Conservation (phyloP, 225 moss, liverwort and hornwort species). For the Thuidium tamariscinum region DNA sequence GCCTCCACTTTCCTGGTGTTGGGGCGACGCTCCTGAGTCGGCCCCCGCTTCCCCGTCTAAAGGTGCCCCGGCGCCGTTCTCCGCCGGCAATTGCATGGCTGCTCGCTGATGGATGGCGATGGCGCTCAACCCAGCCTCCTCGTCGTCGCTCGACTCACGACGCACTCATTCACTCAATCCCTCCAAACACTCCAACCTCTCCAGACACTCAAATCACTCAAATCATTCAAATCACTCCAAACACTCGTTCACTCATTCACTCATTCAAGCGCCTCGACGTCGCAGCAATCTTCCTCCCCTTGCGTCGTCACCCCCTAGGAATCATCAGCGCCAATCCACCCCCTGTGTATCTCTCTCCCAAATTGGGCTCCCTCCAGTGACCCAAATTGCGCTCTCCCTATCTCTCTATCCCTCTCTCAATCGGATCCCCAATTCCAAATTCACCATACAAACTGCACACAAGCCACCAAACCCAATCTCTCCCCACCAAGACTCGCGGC, state of each 20-base stretch:
- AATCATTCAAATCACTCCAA: neutral
- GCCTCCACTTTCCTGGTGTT: neutral
- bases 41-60: neutral
- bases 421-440: neutral
- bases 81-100: slow-evolving; percentile 23
- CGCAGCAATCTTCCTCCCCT: neutral
- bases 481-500: too few species aligned
- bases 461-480: neutral
- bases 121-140: neutral
- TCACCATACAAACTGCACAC: neutral
- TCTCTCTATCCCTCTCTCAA: neutral
- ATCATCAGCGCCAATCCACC: neutral
- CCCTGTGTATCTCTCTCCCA: too few species aligned
- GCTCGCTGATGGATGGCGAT: neutral
- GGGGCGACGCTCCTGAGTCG: neutral
- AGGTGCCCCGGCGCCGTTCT: neutral
- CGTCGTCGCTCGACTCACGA: neutral
- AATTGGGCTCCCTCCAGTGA: neutral
- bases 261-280: neutral
- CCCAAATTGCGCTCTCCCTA: neutral
- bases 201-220: neutral
- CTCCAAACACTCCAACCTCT: neutral
- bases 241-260: neutral
- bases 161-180: neutral
- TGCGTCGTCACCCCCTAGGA: neutral